Conservation (phyloP, 352 stramenopile genomes). For the Phytophthora agathidicida region DNA sequence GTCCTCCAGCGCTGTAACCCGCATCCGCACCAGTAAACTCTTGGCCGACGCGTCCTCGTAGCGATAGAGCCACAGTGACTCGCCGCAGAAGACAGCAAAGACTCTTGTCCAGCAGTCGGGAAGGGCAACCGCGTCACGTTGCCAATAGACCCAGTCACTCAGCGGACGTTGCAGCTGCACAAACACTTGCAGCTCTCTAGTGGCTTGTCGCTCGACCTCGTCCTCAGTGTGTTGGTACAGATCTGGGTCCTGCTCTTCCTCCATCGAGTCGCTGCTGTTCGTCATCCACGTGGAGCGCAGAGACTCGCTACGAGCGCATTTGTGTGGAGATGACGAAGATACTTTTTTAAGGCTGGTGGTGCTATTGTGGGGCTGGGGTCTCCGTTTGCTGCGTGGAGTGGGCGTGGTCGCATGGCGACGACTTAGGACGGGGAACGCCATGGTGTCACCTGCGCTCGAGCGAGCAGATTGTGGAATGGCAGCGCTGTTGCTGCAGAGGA, state of each 20-base stretch:
- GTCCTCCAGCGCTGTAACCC: slow-evolving; percentile 24
- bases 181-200: slow-evolving; percentile 18
- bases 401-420: slow-evolving; percentile 11
- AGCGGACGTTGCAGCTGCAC: slow-evolving; percentile 23
- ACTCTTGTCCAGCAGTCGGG: slow-evolving; percentile 55
- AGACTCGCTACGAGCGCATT: slow-evolving; percentile 35
- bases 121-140: slow-evolving; percentile 36
- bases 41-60: slow-evolving; percentile 47
- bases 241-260: slow-evolving; percentile 22
- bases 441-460: slow-evolving; percentile 3
- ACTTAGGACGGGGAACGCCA: slow-evolving; percentile 17
- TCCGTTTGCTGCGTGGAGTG: slow-evolving; percentile 9
- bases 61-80: slow-evolving; percentile 45
- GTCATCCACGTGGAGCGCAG: slow-evolving; percentile 49
- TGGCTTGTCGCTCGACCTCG: not conserved
- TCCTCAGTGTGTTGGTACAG: slow-evolving; percentile 8
- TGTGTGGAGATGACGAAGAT: slow-evolving; percentile 7
- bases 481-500: too few species aligned
- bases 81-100: slow-evolving; percentile 47
- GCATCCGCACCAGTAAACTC: slow-evolving; percentile 36
- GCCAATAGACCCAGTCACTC: slow-evolving; percentile 56
- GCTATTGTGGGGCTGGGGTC: not conserved
- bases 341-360: not conserved
- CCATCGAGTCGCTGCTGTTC: slow-evolving; percentile 28
- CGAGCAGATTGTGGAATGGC: slow-evolving; percentile 25